Evolutionary conservation across 306 rosid genomes (phyloP).

Genomic region (Ceratonia siliqua): DNA sequence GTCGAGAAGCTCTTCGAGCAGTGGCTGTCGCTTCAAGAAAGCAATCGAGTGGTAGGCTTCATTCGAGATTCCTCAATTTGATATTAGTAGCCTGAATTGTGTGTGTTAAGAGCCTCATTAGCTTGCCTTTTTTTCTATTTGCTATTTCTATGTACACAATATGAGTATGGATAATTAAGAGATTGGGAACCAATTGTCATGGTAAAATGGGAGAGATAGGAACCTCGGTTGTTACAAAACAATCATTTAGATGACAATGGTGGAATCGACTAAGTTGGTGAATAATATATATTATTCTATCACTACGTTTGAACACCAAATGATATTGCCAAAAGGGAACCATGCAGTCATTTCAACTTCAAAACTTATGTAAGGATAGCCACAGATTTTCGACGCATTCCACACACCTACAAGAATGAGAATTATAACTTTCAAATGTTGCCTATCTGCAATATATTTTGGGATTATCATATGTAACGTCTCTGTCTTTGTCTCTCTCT

Average conservation of each 20-base stretch:
- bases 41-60: slow-evolving; percentile 76
- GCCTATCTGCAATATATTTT: too few relatives aligned
- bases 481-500: neutral
- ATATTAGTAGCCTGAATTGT: slow-evolving; percentile 20
- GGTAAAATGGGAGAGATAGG: neutral
- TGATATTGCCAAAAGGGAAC: neutral
- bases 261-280: slow-evolving; percentile 11
- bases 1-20: slow-evolving; percentile 80
- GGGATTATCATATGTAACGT: slow-evolving; percentile 3
- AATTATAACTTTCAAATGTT: slow-evolving; percentile 9
- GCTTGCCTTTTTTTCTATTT: slow-evolving; percentile 3
- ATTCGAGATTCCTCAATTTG: neutral
- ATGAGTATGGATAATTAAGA: neutral
- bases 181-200: slow-evolving; percentile 1
- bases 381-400: neutral
- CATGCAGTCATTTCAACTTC: slow-evolving; percentile 1
- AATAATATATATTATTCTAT: slow-evolving; percentile 12
- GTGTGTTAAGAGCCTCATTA: slow-evolving; percentile 16
- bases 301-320: neutral
- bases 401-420: neutral
- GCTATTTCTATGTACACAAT: neutral
- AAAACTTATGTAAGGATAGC: slow-evolving; percentile 3
- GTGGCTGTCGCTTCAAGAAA: slow-evolving; percentile 91
- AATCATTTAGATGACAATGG: slow-evolving; percentile 3
- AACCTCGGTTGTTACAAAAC: neutral